phyloP scores from a whole-genome alignment of 331 rosid species.

The Acacia pycnantha region DNA sequence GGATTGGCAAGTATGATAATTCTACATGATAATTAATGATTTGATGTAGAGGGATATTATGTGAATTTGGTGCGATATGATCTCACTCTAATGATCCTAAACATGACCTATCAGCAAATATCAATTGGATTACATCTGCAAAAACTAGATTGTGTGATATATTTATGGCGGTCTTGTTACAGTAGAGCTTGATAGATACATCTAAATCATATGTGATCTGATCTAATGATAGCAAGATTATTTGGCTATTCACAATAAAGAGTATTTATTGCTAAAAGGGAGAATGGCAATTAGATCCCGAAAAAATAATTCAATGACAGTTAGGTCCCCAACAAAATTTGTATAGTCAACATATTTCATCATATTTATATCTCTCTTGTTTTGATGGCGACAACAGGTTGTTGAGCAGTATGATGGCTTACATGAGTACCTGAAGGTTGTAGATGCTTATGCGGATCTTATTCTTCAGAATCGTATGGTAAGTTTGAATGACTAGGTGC shows the following conservation, averaged over 20 bases:
- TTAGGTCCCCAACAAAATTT: not conserved
- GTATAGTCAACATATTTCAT: not conserved
- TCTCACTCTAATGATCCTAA: not conserved
- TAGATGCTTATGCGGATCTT: slow-evolving; percentile 85
- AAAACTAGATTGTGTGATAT: not conserved
- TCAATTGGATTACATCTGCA: not conserved
- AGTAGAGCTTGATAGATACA: not conserved
- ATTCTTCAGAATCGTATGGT: slow-evolving; percentile 85
- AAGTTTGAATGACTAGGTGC: slow-evolving; percentile 29
- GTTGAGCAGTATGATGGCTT: slow-evolving; percentile 59
- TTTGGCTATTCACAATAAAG: not conserved
- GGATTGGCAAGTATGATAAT: not conserved
- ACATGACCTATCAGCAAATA: not conserved
- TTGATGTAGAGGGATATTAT: not conserved
- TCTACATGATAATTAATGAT: not conserved
- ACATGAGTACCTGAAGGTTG: slow-evolving; percentile 80
- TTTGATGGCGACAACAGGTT: slow-evolving; percentile 52
- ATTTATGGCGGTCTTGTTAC: not conserved
- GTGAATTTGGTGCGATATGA: not conserved
- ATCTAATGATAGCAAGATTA: not conserved
- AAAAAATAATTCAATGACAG: not conserved
- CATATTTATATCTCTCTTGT: not conserved
- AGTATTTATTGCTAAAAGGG: not conserved
- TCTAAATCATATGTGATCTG: not conserved
- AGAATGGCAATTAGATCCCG: not conserved